Base-by-base conservation (phyloP, 345 rosid species). In the rapeseed (Brassica napus) region DNA sequence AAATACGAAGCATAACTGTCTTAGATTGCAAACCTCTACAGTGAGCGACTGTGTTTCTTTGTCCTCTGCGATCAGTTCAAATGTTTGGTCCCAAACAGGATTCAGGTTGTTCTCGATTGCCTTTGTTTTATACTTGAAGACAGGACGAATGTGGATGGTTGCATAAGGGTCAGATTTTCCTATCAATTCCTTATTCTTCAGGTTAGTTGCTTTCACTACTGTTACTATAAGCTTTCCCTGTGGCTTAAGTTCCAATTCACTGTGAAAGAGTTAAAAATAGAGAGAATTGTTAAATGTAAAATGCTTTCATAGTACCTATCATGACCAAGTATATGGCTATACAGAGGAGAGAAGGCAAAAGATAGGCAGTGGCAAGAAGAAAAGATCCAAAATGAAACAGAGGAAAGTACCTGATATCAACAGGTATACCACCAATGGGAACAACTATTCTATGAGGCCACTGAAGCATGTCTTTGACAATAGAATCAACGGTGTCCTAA, bases 371-470 rank as follows among this genome's bases (percentile, higher is more conserved):
- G 69, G 70, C 65, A 61, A 32, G 42, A 9, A 49, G 31, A 32
- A 34, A 30, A 49, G 0, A 32, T 11, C 16, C 24, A 60, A 61
- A 72, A 74, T 16, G 65, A 62, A 74, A 39, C 47, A 71, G 5
- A 37, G 31, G 71, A 77, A 15, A 37, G 75, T 76, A 93, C 99
- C 98, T 93, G 8, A 79, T 74, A 82, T 96, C 99, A 79, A 90
- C 95, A 73, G 92, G 89, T 60, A 87, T 81, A 77, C 97, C 99
- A 77, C 99, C 99, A 72, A 96, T 81, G 60, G 99, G 99, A 72
- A 96, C 98, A 83, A 93, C 97, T 77, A 96, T 93, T 86, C 98
- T 90, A 83, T 92, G 97, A 35, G 99, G 99, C 99, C 98, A 96
- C 82, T 96, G 97, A 78, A 96, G 98, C 97, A 83, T 96, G 76